A percentile compares a stretch with the other conserved stretches of the same genome.
phyloP scores from a whole-genome alignment of 169 alveolate genomes.

The Cryptosporidium muris region DNA sequence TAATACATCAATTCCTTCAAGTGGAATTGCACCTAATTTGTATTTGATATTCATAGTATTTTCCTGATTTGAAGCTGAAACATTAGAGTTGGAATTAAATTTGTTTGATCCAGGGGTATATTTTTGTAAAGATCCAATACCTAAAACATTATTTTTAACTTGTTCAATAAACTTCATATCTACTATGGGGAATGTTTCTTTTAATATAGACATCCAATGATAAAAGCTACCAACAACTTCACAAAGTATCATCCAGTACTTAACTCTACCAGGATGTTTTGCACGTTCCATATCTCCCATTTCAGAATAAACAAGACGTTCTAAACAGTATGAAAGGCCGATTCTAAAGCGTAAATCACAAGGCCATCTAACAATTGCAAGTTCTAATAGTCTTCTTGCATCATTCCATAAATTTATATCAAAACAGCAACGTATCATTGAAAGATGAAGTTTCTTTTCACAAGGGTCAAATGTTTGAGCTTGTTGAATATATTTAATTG shows the following conservation, averaged over 20 bases:
- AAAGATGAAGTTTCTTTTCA: constrained; percentile 39
- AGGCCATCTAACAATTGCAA: constrained; percentile 63
- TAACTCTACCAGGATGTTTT: constrained; percentile 68
- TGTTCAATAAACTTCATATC: constrained; percentile 54
- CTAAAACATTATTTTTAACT: constrained; percentile 18
- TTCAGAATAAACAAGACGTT: constrained; percentile 49
- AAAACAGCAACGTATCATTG: constrained; percentile 58
- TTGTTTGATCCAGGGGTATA: constrained; percentile 40
- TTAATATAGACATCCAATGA: constrained; percentile 59
- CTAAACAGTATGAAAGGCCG: constrained; percentile 56
- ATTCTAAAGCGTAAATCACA: constrained; percentile 50
- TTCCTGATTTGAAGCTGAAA: background rate
- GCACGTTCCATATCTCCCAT: constrained; percentile 72
- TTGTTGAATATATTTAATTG: constrained; percentile 46
- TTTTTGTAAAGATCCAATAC: constrained; percentile 31
- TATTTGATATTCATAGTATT: constrained; percentile 14
- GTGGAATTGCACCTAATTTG: constrained; percentile 40
- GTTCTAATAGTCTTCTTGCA: constrained; percentile 51
- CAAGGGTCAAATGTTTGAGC: constrained; percentile 50
- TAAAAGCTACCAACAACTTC: constrained; percentile 56
- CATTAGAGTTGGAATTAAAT: constrained; percentile 10
- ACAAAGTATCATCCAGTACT: constrained; percentile 67
- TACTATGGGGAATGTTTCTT: constrained; percentile 33
- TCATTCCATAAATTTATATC: constrained; percentile 70
- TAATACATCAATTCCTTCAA: constrained; percentile 37